These are phyloP conservation scores for Prunus mume DNA, from an alignment of 306 rosid genomes.

Conservation along the genomic window DNA sequence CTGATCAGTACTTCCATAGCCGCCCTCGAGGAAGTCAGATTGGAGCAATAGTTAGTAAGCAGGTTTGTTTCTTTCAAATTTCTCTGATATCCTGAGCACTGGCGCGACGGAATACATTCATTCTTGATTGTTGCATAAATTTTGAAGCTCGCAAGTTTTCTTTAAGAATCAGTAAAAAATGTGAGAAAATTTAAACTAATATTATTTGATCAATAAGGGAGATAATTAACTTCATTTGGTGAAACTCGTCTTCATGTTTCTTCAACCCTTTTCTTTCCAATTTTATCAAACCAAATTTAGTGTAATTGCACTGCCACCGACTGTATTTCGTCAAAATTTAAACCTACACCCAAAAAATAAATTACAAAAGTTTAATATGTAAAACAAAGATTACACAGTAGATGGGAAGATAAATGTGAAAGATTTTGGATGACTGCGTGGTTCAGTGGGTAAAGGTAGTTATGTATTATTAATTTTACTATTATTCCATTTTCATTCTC, in stretches of 20 bases:
- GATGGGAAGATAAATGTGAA: background rate
- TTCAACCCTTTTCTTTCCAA: background rate
- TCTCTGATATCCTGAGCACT: conserved; percentile 8
- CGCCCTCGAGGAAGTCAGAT: conserved; percentile 98
- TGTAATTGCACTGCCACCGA: background rate
- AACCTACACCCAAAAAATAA: background rate
- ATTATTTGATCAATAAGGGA: background rate
- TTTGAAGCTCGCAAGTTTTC: background rate
- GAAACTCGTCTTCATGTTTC: background rate
- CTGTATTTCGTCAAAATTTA: background rate
- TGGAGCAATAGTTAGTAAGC: conserved; percentile 95
- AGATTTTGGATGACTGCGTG: background rate
- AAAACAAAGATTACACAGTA: background rate
- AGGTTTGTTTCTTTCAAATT: conserved; percentile 45
- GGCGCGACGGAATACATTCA: background rate
- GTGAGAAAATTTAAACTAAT: background rate
- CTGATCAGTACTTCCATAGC: conserved; percentile 86
- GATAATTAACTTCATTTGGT: background rate
- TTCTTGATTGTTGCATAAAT: background rate
- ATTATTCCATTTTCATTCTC: background rate
- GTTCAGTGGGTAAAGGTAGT: background rate
- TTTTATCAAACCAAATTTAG: background rate
- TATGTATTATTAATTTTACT: background rate
- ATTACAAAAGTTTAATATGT: background rate
- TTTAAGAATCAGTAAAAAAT: background rate